phyloP scores from a whole-genome alignment of 106 monocot species.

The Iris macrosiphon region DNA sequence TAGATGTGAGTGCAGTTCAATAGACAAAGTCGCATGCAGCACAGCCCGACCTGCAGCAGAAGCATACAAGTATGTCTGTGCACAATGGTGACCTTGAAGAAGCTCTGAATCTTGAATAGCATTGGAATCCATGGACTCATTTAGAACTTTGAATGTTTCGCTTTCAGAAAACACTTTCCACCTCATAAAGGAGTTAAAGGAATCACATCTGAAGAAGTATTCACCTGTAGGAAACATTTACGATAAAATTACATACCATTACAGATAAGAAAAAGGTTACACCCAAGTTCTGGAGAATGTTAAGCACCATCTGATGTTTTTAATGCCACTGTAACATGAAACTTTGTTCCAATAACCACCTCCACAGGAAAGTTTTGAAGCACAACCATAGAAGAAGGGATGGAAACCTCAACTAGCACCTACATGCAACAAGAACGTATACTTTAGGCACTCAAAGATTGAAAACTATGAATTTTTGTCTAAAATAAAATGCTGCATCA shows the following conservation, averaged over 20 bases:
- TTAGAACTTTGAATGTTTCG: constrained; percentile 50
- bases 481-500: neutral
- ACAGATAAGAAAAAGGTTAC: constrained; percentile 2
- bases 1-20: constrained; percentile 29
- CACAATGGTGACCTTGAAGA: constrained; percentile 39
- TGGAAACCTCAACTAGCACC: constrained; percentile 68
- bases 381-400: constrained; percentile 65
- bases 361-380: constrained; percentile 75
- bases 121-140: constrained; percentile 17
- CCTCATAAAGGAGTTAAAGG: constrained; percentile 48
- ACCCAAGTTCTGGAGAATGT: too few species aligned
- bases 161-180: constrained; percentile 76
- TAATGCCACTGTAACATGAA: constrained; percentile 65
- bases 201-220: constrained; percentile 62
- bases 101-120: constrained; percentile 11
- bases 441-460: neutral
- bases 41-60: constrained; percentile 54
- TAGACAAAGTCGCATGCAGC: constrained; percentile 59
- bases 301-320: constrained; percentile 62
- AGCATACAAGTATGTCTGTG: constrained; percentile 61
- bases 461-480: neutral
- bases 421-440: constrained; percentile 6
- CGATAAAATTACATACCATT: too few species aligned
- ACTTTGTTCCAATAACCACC: constrained; percentile 50
- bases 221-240: constrained; percentile 35